Conservation (phyloP, 1,284 basidiomycete genomes). For the Sporisorium iseilematis-ciliati region DNA sequence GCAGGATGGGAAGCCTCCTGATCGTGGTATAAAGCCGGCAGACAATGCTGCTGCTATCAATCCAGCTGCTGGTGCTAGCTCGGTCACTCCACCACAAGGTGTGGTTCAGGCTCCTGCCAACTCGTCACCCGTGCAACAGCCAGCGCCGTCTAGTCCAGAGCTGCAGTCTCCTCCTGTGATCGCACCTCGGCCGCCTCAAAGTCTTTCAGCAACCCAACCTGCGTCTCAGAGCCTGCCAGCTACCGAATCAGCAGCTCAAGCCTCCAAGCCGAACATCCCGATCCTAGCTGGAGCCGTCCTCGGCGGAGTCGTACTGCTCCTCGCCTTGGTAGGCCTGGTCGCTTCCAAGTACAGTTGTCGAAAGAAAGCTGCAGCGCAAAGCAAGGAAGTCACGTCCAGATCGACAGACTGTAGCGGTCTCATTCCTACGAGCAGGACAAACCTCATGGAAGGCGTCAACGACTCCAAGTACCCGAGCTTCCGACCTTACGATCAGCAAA, state of each 20-base stretch:
- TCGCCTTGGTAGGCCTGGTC: constrained; percentile 1
- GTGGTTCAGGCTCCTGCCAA: background rate
- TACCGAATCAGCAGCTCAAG: too few species aligned
- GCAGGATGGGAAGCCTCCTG: background rate
- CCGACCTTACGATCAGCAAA: background rate
- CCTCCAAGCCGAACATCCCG: constrained; percentile 5
- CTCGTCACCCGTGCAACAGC: background rate
- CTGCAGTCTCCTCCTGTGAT: background rate
- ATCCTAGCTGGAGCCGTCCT: constrained; percentile 12
- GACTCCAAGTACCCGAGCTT: background rate
- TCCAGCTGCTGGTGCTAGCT: background rate
- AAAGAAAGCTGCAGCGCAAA: constrained; percentile 3
- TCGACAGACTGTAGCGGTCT: background rate
- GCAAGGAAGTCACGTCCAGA: background rate
- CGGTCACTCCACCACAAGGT: background rate
- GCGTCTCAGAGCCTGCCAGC: too few species aligned
- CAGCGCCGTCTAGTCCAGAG: background rate
- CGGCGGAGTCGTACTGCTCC: constrained; percentile 10
- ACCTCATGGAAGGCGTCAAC: background rate
- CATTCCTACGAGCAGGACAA: background rate
- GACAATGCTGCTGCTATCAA: background rate
- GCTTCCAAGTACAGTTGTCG: constrained; percentile 6
- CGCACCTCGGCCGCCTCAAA: background rate
- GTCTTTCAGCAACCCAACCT: too few species aligned
- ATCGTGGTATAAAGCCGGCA: background rate